Evolutionary conservation across 148 eudicot species (phyloP).

Genomic region (Rhododendron mucronatum): DNA sequence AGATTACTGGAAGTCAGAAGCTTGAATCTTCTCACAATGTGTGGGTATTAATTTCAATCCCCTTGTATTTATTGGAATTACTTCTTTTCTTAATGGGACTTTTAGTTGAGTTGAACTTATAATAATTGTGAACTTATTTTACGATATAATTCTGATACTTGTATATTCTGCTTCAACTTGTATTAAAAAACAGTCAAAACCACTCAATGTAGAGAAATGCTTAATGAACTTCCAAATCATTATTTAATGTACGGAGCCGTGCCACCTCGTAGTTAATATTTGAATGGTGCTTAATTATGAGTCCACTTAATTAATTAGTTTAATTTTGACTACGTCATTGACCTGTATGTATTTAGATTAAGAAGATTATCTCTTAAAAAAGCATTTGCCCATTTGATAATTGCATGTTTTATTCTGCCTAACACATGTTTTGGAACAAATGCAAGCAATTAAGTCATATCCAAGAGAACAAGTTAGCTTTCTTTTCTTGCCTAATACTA

Average conservation of each 20-base stretch:
- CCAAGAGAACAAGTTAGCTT: not conserved
- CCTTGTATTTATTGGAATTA: too few relatives aligned
- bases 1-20: too few relatives aligned
- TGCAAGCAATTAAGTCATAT: not conserved
- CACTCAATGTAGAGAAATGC: not conserved
- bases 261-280: not conserved
- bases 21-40: too few relatives aligned
- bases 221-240: not conserved
- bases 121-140: too few relatives aligned
- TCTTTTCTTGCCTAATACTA: not conserved
- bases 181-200: too few relatives aligned
- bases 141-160: too few relatives aligned
- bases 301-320: not conserved
- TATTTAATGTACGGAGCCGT: not conserved
- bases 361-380: conserved; percentile 1
- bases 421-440: not conserved
- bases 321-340: not conserved
- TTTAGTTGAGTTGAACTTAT: too few relatives aligned
- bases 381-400: not conserved
- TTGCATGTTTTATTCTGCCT: not conserved
- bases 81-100: too few relatives aligned
- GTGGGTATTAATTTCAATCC: too few relatives aligned
- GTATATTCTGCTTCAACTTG: too few relatives aligned
- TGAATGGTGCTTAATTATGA: not conserved
- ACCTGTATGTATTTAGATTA: not conserved